These are phyloP conservation scores for Arthroderma sp. DNA, from an alignment of 2,329 filamentous ascomycete genomes.

Conservation along the genomic window DNA sequence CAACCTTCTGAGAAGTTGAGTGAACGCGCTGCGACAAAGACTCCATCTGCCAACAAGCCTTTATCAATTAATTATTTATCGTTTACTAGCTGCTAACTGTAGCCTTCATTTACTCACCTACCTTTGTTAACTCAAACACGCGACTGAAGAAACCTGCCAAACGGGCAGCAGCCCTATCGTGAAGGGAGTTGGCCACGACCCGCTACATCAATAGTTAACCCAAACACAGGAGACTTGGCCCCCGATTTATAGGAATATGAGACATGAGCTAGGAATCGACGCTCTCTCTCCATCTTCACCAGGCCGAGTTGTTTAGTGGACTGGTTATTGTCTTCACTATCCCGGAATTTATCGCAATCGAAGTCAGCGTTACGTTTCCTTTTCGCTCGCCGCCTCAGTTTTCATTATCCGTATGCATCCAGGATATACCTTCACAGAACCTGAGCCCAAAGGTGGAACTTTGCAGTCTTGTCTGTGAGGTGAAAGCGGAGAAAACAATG, in stretches of 20 bases:
- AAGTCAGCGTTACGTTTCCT: neutral
- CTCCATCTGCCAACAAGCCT: neutral
- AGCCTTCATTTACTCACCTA: neutral
- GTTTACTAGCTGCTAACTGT: neutral
- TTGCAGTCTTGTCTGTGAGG: neutral
- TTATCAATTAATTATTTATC: neutral
- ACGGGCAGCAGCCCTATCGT: neutral
- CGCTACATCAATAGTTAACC: neutral
- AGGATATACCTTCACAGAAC: neutral
- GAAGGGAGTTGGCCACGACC: neutral
- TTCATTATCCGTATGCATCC: neutral
- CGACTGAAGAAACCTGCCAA: neutral
- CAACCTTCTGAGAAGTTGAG: neutral
- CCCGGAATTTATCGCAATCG: neutral
- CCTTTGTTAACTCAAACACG: neutral
- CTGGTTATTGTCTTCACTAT: neutral
- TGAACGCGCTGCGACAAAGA: neutral
- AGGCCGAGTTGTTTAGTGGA: neutral
- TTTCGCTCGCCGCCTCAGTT: neutral
- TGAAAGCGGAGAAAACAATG: slow-evolving; percentile 30
- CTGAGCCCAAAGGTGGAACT: neutral
- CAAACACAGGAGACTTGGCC: too few relatives aligned
- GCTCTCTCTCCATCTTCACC: neutral
- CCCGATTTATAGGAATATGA: neutral
- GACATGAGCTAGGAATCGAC: neutral